These are phyloP conservation scores for Annulohypoxylon maeteangense DNA, from an alignment of 495 filamentous ascomycete genomes.

Conservation along the genomic window DNA sequence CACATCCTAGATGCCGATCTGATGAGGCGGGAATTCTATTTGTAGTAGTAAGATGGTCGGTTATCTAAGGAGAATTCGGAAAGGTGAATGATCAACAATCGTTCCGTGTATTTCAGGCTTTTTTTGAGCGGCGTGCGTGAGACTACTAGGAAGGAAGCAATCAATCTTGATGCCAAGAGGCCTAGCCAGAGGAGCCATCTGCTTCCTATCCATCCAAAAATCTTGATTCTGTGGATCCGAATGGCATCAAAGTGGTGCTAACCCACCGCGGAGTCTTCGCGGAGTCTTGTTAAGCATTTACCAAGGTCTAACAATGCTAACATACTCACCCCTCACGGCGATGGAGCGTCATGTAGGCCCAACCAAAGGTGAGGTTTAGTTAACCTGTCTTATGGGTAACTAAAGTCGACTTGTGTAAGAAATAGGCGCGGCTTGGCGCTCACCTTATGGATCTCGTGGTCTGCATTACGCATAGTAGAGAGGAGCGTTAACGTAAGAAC, in stretches of 20 bases:
- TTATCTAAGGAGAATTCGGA: slow-evolving; percentile 30
- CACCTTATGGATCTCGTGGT: slow-evolving; percentile 1
- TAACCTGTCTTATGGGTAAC: slow-evolving; percentile 1
- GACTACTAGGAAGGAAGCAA: slow-evolving; percentile 20
- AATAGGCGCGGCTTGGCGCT: slow-evolving; percentile 11
- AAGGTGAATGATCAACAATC: slow-evolving; percentile 30
- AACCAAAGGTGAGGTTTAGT: not conserved
- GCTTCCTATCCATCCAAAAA: slow-evolving; percentile 16
- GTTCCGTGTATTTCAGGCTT: slow-evolving; percentile 19
- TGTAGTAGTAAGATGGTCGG: slow-evolving; percentile 6
- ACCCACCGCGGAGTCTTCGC: slow-evolving; percentile 8
- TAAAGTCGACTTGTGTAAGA: not conserved
- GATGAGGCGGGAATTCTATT: slow-evolving; percentile 12
- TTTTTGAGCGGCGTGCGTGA: slow-evolving; percentile 19
- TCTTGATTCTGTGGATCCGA: slow-evolving; percentile 33
- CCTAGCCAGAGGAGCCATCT: slow-evolving; percentile 22
- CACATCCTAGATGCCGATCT: slow-evolving; percentile 32
- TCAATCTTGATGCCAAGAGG: slow-evolving; percentile 40
- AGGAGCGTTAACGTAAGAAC: not conserved
- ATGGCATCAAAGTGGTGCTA: slow-evolving; percentile 10
- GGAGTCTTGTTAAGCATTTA: slow-evolving; percentile 15
- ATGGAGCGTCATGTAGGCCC: slow-evolving; percentile 2
- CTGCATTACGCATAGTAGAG: not conserved
- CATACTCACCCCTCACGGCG: not conserved
- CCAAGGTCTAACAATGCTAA: not conserved